phyloP scores from a whole-genome alignment of 2,329 filamentous ascomycete species.

The Fusarium torulosum region DNA sequence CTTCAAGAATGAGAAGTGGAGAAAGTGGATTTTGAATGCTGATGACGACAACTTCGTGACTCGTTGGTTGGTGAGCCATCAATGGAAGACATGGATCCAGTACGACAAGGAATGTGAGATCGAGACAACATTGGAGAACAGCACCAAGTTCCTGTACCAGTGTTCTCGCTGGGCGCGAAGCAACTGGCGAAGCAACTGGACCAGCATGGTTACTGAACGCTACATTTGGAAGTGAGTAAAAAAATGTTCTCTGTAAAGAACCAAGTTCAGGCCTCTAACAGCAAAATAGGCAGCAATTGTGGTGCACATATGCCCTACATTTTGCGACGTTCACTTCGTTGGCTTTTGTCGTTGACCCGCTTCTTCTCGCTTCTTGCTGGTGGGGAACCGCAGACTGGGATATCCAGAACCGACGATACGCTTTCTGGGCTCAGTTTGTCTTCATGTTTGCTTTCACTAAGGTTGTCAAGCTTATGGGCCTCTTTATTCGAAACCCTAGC shows the following conservation, averaged over 20 bases:
- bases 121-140: conserved; percentile 91
- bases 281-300: conserved; percentile 80
- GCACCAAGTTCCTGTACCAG: conserved; percentile 89
- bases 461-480: conserved; percentile 88
- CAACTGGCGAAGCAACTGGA: conserved; percentile 98
- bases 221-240: conserved; percentile 86
- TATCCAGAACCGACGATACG: conserved; percentile 62
- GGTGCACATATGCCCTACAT: conserved; percentile 94
- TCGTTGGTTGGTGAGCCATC: conserved; percentile 91
- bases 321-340: conserved; percentile 92
- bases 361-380: conserved; percentile 77
- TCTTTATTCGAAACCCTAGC: conserved; percentile 85
- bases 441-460: conserved; percentile 90
- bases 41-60: conserved; percentile 99
- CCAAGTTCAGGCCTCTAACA: conserved; percentile 36
- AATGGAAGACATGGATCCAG: conserved; percentile 95
- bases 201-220: conserved; percentile 85
- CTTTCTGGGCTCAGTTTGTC: conserved; percentile 71
- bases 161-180: conserved; percentile 95
- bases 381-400: conserved; percentile 75
- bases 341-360: conserved; percentile 81
- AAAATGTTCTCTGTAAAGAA: background rate
- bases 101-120: conserved; percentile 93
- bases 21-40: conserved; percentile 89
- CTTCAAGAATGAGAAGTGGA: conserved; percentile 93